Evolutionary conservation across 306 rosid genomes (phyloP).

Genomic region (Cucurbita pepo): DNA sequence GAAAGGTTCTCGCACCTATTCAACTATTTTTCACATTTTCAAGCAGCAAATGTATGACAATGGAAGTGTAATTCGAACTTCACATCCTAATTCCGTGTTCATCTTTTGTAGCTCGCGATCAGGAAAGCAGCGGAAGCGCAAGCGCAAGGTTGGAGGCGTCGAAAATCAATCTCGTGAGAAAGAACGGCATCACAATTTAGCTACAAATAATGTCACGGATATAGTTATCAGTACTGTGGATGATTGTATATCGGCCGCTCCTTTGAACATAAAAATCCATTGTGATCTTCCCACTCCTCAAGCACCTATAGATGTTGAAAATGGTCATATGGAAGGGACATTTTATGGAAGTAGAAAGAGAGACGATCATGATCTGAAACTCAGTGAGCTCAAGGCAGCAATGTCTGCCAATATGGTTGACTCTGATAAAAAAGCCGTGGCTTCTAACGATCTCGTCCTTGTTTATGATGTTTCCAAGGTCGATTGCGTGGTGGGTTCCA

Average conservation of each 20-base stretch:
- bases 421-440: conserved; percentile 26
- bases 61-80: not conserved
- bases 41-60: not conserved
- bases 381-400: conserved; percentile 47
- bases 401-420: conserved; percentile 19
- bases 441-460: conserved; percentile 13
- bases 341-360: conserved; percentile 14
- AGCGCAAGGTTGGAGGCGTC: conserved; percentile 31
- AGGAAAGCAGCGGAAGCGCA: conserved; percentile 44
- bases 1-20: conserved; percentile 28
- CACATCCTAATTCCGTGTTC: not conserved
- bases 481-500: conserved; percentile 17
- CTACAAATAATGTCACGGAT: conserved; percentile 28
- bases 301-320: conserved; percentile 24
- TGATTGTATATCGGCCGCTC: conserved; percentile 22
- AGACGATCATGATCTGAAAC: conserved; percentile 54
- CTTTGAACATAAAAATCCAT: conserved; percentile 5
- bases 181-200: conserved; percentile 33
- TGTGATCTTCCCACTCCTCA: conserved; percentile 17
- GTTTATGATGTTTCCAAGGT: conserved; percentile 21
- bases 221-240: conserved; percentile 14
- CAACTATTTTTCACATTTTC: not conserved
- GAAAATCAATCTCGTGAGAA: conserved; percentile 40
- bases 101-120: conserved; percentile 31
- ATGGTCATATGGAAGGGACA: conserved; percentile 11